Evolutionary conservation across 192 early-diverging fungal species (phyloP).

Genomic region (Umbelopsis sp.): DNA sequence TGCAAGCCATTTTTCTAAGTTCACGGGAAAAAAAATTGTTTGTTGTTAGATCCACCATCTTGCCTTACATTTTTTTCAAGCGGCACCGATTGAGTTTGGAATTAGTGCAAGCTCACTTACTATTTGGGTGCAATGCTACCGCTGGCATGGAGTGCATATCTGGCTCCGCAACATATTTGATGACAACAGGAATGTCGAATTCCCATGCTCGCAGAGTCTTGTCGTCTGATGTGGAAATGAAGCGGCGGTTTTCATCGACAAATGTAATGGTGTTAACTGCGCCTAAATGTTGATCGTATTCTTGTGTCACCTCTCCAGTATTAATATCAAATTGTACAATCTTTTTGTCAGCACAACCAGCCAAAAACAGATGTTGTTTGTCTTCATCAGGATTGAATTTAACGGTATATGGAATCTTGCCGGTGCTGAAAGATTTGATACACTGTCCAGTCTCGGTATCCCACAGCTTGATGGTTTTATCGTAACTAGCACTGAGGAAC

Average conservation of each 20-base stretch:
- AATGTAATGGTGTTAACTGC: conserved; percentile 97
- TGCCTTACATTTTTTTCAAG: neutral
- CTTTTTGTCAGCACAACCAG: conserved; percentile 93
- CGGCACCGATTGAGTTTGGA: conserved; percentile 1
- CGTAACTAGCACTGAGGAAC: conserved; percentile 90
- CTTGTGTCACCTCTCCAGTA: conserved; percentile 83
- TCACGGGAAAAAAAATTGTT: conserved; percentile 2
- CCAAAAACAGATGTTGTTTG: conserved; percentile 87
- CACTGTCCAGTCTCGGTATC: conserved; percentile 97
- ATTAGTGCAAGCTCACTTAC: conserved; percentile 51
- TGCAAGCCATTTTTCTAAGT: conserved; percentile 88
- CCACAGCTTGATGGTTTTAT: conserved; percentile 94
- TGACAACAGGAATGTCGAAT: conserved; percentile 97
- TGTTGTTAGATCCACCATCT: neutral
- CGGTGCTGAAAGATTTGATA: conserved; percentile 72
- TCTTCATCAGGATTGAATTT: conserved; percentile 89
- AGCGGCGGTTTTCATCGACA: conserved; percentile 91
- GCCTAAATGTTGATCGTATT: conserved; percentile 97
- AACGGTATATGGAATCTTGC: conserved; percentile 85
- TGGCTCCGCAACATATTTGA: conserved; percentile 96
- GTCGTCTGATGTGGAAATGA: conserved; percentile 96
- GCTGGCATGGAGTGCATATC: conserved; percentile 97
- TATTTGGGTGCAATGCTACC: conserved; percentile 83
- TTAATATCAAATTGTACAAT: conserved; percentile 88
- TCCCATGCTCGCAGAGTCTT: conserved; percentile 98